Conservation (phyloP, 1,284 basidiomycete genomes). For the Apiotrichum domesticum region DNA sequence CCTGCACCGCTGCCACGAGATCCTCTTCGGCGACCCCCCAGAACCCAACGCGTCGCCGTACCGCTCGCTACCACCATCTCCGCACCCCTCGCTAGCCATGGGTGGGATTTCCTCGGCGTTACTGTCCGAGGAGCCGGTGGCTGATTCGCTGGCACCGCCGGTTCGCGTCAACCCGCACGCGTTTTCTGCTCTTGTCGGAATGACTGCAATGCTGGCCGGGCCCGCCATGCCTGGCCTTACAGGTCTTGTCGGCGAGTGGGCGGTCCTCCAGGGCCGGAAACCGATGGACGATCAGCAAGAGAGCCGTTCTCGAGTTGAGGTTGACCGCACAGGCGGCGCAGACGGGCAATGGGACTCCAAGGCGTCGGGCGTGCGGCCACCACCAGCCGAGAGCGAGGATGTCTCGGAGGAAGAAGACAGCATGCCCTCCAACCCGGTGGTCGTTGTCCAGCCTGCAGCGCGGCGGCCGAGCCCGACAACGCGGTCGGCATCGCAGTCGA, state of each 20-base stretch:
- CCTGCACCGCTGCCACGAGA: conserved; percentile 88
- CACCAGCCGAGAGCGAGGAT: conserved; percentile 29
- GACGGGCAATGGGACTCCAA: conserved; percentile 20
- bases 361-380: conserved; percentile 1
- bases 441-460: too few species aligned
- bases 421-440: not conserved
- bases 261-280: conserved; percentile 74
- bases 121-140: not conserved
- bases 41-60: conserved; percentile 60
- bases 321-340: conserved; percentile 38
- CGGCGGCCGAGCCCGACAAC: conserved; percentile 6
- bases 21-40: conserved; percentile 88
- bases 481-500: conserved; percentile 3
- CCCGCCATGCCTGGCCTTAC: conserved; percentile 73
- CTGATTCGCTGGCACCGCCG: conserved; percentile 5
- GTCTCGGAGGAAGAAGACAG: conserved; percentile 48
- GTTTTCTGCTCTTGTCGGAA: conserved; percentile 74
- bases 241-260: conserved; percentile 68
- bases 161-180: conserved; percentile 66
- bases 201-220: conserved; percentile 74
- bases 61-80: conserved; percentile 50
- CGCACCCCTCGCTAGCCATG: conserved; percentile 22
- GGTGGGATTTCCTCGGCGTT: conserved; percentile 4
- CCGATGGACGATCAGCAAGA: conserved; percentile 38
- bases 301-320: conserved; percentile 37